Evolutionary conservation across 441 rosid species (phyloP).

Genomic region (Populus hybrid): DNA sequence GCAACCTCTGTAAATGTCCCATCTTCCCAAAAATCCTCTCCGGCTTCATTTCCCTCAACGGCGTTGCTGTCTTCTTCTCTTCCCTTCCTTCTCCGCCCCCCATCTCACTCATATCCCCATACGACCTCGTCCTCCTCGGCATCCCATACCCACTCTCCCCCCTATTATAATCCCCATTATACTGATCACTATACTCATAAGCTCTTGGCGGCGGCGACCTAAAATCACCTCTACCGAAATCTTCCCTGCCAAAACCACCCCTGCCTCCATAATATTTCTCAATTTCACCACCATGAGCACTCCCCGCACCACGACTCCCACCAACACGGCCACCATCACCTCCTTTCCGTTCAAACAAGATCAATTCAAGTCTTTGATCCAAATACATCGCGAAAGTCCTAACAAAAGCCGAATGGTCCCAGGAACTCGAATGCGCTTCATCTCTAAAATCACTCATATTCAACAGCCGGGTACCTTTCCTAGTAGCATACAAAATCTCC

Average conservation of each 20-base stretch:
- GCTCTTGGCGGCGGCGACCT: conserved; percentile 68
- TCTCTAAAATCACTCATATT: conserved; percentile 89
- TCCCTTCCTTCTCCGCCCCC: no score
- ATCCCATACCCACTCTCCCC: no score
- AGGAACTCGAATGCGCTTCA: conserved; percentile 94
- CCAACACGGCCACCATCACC: conserved; percentile 11
- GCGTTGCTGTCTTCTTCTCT: no score
- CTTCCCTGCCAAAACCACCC: conserved; percentile 20
- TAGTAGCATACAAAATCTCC: conserved; percentile 76
- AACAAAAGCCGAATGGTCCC: conserved; percentile 97
- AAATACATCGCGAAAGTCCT: conserved; percentile 79
- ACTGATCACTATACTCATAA: conserved; percentile 33
- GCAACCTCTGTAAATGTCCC: no score
- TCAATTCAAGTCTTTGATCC: conserved; percentile 78
- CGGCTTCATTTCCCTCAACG: no score
- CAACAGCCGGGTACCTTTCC: conserved; percentile 75
- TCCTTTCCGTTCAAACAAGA: conserved; percentile 62
- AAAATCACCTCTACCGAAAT: conserved; percentile 25
- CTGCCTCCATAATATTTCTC: conserved; percentile 49
- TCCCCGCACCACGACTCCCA: conserved; percentile 28
- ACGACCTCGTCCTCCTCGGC: no score
- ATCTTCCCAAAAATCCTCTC: no score
- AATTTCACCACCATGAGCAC: conserved; percentile 43
- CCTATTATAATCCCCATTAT: no score
- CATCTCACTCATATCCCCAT: neutral